Percentiles rank a stretch among this genome's conserved stretches.
Conservation (phyloP, 345 rosid genomes). For the Aquilaria malaccensis region DNA sequence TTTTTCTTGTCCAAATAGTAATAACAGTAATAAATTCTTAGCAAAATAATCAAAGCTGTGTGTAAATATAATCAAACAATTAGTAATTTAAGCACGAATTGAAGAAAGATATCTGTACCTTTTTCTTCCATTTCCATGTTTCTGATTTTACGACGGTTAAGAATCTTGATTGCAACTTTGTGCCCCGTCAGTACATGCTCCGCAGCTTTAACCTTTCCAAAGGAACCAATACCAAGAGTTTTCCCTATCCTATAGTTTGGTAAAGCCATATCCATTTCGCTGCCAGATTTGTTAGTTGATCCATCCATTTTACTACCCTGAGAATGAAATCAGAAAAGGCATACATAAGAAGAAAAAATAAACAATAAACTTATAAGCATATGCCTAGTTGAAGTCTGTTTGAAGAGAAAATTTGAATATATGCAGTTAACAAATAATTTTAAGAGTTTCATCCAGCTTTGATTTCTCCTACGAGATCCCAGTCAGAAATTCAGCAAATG, state of each 20-base stretch:
- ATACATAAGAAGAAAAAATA: background rate
- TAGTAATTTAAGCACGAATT: background rate
- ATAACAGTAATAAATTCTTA: too few species aligned
- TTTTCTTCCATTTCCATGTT: slow-evolving; percentile 88
- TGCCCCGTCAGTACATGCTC: slow-evolving; percentile 77
- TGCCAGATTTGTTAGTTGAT: slow-evolving; percentile 35
- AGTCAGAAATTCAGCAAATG: too few species aligned
- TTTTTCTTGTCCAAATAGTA: too few species aligned
- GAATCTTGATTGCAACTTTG: slow-evolving; percentile 95
- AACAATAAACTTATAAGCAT: background rate
- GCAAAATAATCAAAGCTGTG: too few species aligned
- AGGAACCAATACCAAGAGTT: slow-evolving; percentile 89
- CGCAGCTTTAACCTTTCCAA: slow-evolving; percentile 92
- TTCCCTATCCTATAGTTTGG: slow-evolving; percentile 76
- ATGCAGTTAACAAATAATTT: too few species aligned
- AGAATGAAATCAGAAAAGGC: background rate
- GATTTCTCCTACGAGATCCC: too few species aligned
- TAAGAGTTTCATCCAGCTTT: too few species aligned
- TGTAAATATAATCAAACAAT: background rate
- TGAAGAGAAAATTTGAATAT: too few species aligned
- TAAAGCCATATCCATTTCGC: slow-evolving; percentile 45
- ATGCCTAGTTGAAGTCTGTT: background rate
- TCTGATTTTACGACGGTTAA: slow-evolving; percentile 74
- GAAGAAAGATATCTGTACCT: slow-evolving; percentile 29
- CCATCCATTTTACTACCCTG: slow-evolving; percentile 47